Evolutionary conservation across 2,329 filamentous ascomycete genomes (phyloP).

Genomic region (Chaetothyriales sp.): DNA sequence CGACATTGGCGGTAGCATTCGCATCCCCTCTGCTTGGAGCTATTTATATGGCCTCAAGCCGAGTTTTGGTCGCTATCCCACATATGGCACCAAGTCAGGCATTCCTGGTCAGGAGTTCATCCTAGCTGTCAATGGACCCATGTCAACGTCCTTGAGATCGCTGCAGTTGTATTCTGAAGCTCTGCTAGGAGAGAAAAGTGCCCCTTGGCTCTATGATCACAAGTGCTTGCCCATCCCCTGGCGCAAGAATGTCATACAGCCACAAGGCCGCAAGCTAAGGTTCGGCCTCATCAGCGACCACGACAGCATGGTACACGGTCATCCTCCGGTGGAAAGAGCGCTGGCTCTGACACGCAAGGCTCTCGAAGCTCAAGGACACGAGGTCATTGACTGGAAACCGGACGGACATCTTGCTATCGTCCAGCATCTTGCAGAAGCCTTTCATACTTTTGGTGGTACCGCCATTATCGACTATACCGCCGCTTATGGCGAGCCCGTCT

Average conservation of each 20-base stretch:
- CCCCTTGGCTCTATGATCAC: conserved; percentile 28
- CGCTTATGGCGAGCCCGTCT: conserved; percentile 20
- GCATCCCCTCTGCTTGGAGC: conserved; percentile 28
- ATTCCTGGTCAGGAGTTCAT: conserved; percentile 29
- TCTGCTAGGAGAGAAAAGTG: conserved; percentile 21
- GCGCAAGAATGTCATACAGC: conserved; percentile 23
- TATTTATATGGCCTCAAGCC: conserved; percentile 29
- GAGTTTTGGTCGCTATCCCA: conserved; percentile 27
- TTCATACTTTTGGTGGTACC: conserved; percentile 19
- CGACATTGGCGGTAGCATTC: conserved; percentile 31
- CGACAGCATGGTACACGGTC: conserved; percentile 25
- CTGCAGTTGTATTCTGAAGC: conserved; percentile 26
- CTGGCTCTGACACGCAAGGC: conserved; percentile 23
- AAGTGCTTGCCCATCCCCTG: conserved; percentile 28
- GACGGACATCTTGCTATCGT: conserved; percentile 22
- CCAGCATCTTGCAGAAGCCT: conserved; percentile 20
- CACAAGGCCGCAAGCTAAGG: conserved; percentile 24
- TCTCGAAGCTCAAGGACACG: conserved; percentile 25
- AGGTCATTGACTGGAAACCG: conserved; percentile 23
- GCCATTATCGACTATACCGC: conserved; percentile 17
- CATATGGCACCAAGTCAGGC: conserved; percentile 24
- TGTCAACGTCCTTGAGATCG: conserved; percentile 24
- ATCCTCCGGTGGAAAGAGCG: conserved; percentile 27
- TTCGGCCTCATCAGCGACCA: conserved; percentile 26
- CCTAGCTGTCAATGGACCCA: conserved; percentile 27